Evolutionary conservation across 2,329 filamentous ascomycete genomes (phyloP).

Genomic region (Talaromyces sp.): DNA sequence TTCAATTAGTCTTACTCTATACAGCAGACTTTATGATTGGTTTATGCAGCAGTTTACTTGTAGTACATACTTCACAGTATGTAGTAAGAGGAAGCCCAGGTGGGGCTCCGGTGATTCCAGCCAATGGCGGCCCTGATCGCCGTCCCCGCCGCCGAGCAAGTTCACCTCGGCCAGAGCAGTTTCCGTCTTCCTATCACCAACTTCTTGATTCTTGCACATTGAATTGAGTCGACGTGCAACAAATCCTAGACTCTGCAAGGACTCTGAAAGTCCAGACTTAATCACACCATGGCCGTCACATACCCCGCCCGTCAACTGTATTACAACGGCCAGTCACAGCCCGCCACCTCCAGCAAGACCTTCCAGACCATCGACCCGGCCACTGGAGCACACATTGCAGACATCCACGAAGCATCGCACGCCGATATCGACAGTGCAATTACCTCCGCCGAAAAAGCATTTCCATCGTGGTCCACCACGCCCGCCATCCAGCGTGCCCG

Average conservation of each 20-base stretch:
- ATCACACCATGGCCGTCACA: conserved; percentile 20
- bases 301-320: conserved; percentile 62
- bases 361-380: conserved; percentile 74
- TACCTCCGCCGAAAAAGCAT: conserved; percentile 65
- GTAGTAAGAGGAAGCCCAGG: not conserved
- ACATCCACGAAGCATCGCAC: conserved; percentile 65
- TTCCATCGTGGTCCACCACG: conserved; percentile 71
- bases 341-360: conserved; percentile 54
- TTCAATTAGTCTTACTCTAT: too few relatives aligned
- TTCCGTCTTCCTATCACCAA: not conserved
- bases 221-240: not conserved
- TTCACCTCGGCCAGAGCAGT: not conserved
- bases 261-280: not conserved
- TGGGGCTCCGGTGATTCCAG: not conserved
- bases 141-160: not conserved
- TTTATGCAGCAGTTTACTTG: not conserved
- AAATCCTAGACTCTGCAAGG: not conserved
- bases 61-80: too few relatives aligned
- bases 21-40: too few relatives aligned
- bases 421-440: conserved; percentile 69
- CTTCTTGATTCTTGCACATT: not conserved
- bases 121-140: not conserved
- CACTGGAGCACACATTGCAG: conserved; percentile 63
- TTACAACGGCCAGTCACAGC: conserved; percentile 67
- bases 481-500: conserved; percentile 70